Conservation (phyloP, 176 grass and related monocot species). For the Rhynchospora pubera region DNA sequence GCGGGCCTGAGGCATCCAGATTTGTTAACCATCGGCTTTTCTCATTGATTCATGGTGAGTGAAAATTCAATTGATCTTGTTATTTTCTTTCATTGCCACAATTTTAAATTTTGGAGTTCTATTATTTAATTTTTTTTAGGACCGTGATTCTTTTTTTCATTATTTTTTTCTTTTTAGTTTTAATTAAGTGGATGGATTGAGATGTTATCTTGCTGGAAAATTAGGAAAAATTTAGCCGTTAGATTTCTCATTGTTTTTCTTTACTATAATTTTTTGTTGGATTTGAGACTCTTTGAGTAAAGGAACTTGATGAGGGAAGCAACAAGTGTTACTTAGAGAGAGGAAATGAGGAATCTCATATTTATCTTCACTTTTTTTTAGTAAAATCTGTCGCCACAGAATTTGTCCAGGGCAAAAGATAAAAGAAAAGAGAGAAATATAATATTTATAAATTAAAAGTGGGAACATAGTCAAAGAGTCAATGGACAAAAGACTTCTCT, state of each 20-base stretch:
- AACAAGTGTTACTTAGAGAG: background rate
- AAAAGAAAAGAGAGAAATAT: background rate
- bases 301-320: no score
- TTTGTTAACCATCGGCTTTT: slow-evolving; percentile 22
- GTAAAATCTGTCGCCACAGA: background rate
- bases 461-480: background rate
- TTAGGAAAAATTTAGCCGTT: background rate
- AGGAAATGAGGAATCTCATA: background rate
- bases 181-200: background rate
- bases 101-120: background rate
- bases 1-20: slow-evolving; percentile 17
- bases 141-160: background rate
- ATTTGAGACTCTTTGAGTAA: no score
- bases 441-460: background rate
- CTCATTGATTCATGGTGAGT: slow-evolving; percentile 11
- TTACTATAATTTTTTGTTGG: background rate
- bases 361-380: background rate
- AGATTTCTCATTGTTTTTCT: background rate
- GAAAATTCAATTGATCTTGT: background rate
- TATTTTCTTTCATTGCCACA: background rate
- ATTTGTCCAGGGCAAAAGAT: background rate
- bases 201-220: background rate
- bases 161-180: background rate
- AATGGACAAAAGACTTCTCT: background rate
- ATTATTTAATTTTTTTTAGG: background rate